Conservation (phyloP, 2,329 filamentous ascomycete species). For the Neurospora sp. region DNA sequence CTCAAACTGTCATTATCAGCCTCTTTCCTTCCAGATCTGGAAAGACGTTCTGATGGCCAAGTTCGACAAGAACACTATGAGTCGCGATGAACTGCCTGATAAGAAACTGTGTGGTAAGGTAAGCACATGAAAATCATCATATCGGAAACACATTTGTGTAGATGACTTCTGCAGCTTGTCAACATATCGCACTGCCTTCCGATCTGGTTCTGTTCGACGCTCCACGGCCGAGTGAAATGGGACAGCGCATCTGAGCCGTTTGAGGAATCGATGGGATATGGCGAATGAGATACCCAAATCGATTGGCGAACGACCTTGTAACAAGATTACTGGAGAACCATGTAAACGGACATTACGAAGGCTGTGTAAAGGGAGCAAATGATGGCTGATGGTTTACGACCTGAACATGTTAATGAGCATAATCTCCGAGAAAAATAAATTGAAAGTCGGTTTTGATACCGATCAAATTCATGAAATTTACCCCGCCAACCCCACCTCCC, state of each 20-base stretch:
- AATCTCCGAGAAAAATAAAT: not conserved
- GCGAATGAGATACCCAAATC: not conserved
- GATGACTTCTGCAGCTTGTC: not conserved
- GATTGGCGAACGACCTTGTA: not conserved
- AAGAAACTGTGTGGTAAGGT: not conserved
- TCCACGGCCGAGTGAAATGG: no score
- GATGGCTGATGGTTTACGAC: not conserved
- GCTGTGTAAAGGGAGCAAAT: not conserved
- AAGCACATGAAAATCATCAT: not conserved
- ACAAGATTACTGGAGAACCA: not conserved
- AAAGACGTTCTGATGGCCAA: not conserved
- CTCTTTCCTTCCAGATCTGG: not conserved
- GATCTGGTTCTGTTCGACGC: not conserved
- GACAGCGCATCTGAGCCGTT: not conserved
- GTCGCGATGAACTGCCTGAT: not conserved
- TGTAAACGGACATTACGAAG: not conserved
- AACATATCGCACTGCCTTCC: not conserved
- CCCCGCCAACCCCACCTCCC: conserved; percentile 17
- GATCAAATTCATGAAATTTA: conserved; percentile 8
- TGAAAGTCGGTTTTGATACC: not conserved
- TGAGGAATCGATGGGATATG: not conserved
- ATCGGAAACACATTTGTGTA: not conserved
- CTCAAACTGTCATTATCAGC: not conserved
- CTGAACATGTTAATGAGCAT: not conserved
- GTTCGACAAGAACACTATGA: not conserved